Conservation (phyloP, 1,284 basidiomycete genomes). For the Pseudozyma sp. region DNA sequence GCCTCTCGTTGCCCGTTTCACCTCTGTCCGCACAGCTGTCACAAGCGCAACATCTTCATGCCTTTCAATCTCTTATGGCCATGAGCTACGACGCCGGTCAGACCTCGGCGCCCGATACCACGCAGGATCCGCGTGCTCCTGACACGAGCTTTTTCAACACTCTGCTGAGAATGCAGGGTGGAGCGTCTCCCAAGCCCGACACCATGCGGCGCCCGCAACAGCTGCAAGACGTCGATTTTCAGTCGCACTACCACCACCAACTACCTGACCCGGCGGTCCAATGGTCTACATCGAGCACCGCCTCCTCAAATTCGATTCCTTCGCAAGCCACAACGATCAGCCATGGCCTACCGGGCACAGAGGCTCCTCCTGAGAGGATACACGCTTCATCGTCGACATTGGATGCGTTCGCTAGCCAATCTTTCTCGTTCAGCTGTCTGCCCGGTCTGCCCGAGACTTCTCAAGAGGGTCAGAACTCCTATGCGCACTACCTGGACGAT, state of each 20-base stretch:
- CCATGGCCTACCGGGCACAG: slow-evolving; percentile 12
- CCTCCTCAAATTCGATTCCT: slow-evolving; percentile 1
- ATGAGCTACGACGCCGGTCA: slow-evolving; percentile 9
- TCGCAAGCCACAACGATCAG: not conserved
- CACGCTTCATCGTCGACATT: slow-evolving; percentile 11
- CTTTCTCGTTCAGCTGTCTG: slow-evolving; percentile 20
- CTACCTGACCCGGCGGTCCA: not conserved
- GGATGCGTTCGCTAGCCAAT: slow-evolving; percentile 2
- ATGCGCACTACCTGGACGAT: slow-evolving; percentile 31
- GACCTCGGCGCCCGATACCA: slow-evolving; percentile 1
- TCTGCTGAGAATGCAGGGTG: too few relatives aligned
- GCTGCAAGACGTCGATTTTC: too few relatives aligned
- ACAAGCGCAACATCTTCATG: slow-evolving; percentile 27
- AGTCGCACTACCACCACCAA: not conserved
- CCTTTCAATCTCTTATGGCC: not conserved
- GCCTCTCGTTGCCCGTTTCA: slow-evolving; percentile 20
- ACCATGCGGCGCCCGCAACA: too few relatives aligned
- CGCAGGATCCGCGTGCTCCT: slow-evolving; percentile 8
- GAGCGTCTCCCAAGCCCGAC: too few relatives aligned
- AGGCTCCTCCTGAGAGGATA: not conserved
- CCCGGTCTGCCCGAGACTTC: slow-evolving; percentile 6
- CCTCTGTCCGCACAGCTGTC: slow-evolving; percentile 19
- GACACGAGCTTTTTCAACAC: too few relatives aligned
- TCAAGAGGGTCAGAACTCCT: slow-evolving; percentile 24
- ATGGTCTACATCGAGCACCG: slow-evolving; percentile 7